Conservation (phyloP, 148 eudicot species). For the Polygonum maritimum region DNA sequence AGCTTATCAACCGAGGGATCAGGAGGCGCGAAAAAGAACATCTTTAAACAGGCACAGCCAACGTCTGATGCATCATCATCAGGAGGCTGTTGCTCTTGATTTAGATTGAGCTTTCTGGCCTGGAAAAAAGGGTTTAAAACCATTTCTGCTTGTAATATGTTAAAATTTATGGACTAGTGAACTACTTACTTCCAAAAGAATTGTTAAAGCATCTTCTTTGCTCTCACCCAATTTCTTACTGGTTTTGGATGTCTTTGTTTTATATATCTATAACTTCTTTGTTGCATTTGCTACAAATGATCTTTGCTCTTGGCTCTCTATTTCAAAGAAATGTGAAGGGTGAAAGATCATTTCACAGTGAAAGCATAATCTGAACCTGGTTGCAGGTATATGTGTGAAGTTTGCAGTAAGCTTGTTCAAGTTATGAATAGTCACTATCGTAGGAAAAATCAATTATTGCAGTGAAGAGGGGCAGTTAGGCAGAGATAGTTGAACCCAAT, state of each 20-base stretch:
- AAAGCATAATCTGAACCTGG: background rate
- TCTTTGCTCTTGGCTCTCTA: background rate
- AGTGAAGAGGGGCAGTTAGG: background rate
- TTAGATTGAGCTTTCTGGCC: background rate
- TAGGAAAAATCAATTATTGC: too few relatives aligned
- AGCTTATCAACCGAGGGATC: slow-evolving; percentile 4
- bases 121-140: background rate
- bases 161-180: background rate
- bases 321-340: too few relatives aligned
- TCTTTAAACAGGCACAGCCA: slow-evolving; percentile 3
- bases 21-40: slow-evolving; percentile 9
- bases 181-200: background rate
- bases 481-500: background rate
- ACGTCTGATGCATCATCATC: background rate
- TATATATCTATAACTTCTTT: background rate
- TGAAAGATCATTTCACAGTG: background rate
- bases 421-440: too few relatives aligned
- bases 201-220: background rate
- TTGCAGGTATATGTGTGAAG: too few relatives aligned
- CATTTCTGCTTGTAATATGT: slow-evolving; percentile 3
- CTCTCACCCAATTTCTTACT: background rate
- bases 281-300: background rate
- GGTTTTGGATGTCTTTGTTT: background rate
- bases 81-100: slow-evolving; percentile 10
- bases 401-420: too few relatives aligned